Percentiles rank a stretch among this genome's conserved stretches.
phyloP scores from a whole-genome alignment of 169 alveolate species.

The Ichthyophthirius multifiliis region DNA sequence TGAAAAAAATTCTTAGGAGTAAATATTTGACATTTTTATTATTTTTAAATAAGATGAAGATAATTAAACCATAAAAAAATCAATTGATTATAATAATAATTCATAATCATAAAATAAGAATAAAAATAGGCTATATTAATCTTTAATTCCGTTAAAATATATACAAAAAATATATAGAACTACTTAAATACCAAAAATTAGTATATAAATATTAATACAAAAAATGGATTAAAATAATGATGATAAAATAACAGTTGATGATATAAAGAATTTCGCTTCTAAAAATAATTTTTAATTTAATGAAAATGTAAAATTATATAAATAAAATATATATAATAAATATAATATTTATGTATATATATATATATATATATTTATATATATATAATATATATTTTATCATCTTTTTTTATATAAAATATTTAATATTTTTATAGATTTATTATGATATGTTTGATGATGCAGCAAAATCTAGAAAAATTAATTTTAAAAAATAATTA shows the following conservation, averaged over 20 bases:
- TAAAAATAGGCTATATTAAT: too few species aligned
- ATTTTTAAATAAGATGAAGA: too few species aligned
- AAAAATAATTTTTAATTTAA: background rate
- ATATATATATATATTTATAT: too few species aligned
- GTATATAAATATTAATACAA: background rate
- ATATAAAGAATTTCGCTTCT: background rate
- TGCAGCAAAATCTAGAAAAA: constrained; percentile 20
- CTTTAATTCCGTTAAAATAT: background rate
- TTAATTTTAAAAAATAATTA: constrained; percentile 16
- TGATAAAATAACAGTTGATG: background rate
- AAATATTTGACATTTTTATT: too few species aligned
- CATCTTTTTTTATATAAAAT: background rate
- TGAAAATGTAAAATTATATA: background rate
- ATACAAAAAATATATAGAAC: background rate
- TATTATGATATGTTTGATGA: constrained; percentile 23
- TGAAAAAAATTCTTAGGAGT: too few species aligned
- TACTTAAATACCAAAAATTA: background rate
- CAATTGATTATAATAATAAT: too few species aligned
- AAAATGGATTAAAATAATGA: background rate
- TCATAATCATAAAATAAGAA: too few species aligned
- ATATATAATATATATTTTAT: too few species aligned
- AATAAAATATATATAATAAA: too few species aligned
- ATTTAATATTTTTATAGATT: background rate
- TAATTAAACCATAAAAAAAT: too few species aligned
- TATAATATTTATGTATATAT: too few species aligned